Evolutionary conservation across 352 stramenopile genomes (phyloP).

Genomic region (Phytophthora syringae): DNA sequence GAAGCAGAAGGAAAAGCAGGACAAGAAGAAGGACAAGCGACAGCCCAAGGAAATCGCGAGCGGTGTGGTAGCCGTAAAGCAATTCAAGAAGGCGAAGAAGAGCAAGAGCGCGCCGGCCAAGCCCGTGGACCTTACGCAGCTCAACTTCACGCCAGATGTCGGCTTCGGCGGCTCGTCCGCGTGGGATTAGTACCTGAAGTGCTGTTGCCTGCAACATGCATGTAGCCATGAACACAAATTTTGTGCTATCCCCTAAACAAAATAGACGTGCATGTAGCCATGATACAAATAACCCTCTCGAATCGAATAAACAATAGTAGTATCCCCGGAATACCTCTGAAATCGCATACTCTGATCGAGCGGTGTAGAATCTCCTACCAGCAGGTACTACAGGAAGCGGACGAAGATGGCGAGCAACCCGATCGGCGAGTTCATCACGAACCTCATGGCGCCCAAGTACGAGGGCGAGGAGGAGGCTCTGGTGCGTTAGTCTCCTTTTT

Average conservation of each 20-base stretch:
- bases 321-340: constrained; percentile 5
- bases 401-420: constrained; percentile 71
- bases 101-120: constrained; percentile 33
- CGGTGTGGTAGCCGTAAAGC: constrained; percentile 77
- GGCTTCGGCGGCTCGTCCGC: constrained; percentile 73
- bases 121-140: constrained; percentile 58
- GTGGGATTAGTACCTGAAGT: constrained; percentile 57
- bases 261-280: constrained; percentile 1
- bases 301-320: neutral
- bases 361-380: constrained; percentile 18
- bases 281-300: too few species aligned
- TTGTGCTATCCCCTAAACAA: neutral
- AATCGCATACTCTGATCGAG: constrained; percentile 12
- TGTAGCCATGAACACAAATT: constrained; percentile 2
- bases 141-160: constrained; percentile 70
- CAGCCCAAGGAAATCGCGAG: constrained; percentile 74
- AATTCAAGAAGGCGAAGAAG: constrained; percentile 78
- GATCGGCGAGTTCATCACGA: constrained; percentile 68
- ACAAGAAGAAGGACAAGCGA: constrained; percentile 51
- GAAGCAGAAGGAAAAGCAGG: constrained; percentile 38
- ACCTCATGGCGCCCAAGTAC: constrained; percentile 69
- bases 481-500: constrained; percentile 32
- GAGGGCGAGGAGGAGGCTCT: constrained; percentile 53
- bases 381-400: constrained; percentile 4
- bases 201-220: too few species aligned